Evolutionary conservation across 1,139 yeast species (phyloP).

Genomic region (Chernovozyma aurita): DNA sequence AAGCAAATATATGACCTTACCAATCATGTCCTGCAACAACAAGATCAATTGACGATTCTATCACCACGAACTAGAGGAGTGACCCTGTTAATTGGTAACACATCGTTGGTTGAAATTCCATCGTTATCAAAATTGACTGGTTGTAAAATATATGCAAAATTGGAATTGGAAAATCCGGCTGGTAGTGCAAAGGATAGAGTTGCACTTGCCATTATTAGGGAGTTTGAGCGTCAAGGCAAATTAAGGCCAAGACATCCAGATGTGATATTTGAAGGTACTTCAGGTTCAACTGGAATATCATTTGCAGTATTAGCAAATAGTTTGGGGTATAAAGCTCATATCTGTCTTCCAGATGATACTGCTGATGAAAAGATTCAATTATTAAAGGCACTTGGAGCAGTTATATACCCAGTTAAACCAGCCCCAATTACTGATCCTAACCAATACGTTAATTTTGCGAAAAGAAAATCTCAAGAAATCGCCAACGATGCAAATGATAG

Average conservation of each 20-base stretch:
- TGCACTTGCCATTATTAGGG: constrained; percentile 75
- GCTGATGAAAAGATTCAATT: constrained; percentile 75
- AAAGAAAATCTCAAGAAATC: constrained; percentile 54
- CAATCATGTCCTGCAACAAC: not conserved
- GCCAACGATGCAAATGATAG: constrained; percentile 36
- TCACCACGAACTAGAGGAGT: constrained; percentile 37
- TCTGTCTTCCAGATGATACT: constrained; percentile 94
- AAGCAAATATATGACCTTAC: constrained; percentile 1
- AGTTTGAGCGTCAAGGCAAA: constrained; percentile 58
- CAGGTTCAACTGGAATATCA: constrained; percentile 95
- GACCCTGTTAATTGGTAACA: constrained; percentile 73
- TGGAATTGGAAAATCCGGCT: constrained; percentile 86
- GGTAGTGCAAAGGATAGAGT: constrained; percentile 96
- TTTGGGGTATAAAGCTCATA: constrained; percentile 83
- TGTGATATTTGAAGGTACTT: constrained; percentile 86
- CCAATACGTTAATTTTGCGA: constrained; percentile 89
- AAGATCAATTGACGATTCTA: constrained; percentile 10
- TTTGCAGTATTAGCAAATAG: constrained; percentile 86
- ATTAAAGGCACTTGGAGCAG: constrained; percentile 73
- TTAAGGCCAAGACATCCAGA: constrained; percentile 55
- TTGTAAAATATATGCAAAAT: constrained; percentile 78
- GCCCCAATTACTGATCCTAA: constrained; percentile 92
- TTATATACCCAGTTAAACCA: constrained; percentile 84
- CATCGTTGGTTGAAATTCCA: constrained; percentile 76
- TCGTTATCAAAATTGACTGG: constrained; percentile 76